phyloP scores from a whole-genome alignment of 1,139 yeast genomes.

The Groenewaldozyma auringiensis region DNA sequence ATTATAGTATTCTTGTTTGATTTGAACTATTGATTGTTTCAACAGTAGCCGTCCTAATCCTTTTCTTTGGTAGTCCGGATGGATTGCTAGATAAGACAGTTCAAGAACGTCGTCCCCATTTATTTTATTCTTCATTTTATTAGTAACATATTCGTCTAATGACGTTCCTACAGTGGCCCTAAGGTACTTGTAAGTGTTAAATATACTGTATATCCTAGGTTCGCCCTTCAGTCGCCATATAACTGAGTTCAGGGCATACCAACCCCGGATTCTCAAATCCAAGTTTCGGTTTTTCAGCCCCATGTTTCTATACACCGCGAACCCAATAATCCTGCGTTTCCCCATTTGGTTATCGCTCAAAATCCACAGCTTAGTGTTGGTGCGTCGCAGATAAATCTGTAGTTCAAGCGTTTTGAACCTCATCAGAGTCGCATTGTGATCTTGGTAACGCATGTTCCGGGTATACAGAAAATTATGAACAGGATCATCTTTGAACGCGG shows the following conservation, averaged over 20 bases:
- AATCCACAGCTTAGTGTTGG: not conserved
- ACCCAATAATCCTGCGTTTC: not conserved
- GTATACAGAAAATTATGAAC: slow-evolving; percentile 9
- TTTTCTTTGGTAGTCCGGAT: slow-evolving; percentile 9
- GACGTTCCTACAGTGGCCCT: slow-evolving; percentile 2
- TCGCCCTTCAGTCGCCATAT: not conserved
- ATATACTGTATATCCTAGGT: slow-evolving; percentile 14
- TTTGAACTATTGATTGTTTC: slow-evolving; percentile 41
- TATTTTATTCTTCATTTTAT: not conserved
- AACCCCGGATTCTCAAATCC: not conserved
- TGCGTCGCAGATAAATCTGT: not conserved
- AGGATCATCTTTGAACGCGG: slow-evolving; percentile 8
- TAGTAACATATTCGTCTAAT: not conserved
- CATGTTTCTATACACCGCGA: not conserved
- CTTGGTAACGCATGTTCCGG: not conserved
- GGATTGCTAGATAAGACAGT: slow-evolving; percentile 12
- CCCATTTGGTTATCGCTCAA: not conserved
- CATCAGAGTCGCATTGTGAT: not conserved
- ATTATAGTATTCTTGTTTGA: not conserved
- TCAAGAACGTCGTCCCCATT: not conserved
- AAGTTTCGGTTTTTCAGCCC: not conserved
- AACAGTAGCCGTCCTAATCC: slow-evolving; percentile 12
- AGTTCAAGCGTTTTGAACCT: not conserved
- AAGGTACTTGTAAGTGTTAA: slow-evolving; percentile 3
- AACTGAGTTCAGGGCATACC: not conserved